Evolutionary conservation across 176 grass and related monocot genomes (phyloP).

Genomic region (Ananas comosus): DNA sequence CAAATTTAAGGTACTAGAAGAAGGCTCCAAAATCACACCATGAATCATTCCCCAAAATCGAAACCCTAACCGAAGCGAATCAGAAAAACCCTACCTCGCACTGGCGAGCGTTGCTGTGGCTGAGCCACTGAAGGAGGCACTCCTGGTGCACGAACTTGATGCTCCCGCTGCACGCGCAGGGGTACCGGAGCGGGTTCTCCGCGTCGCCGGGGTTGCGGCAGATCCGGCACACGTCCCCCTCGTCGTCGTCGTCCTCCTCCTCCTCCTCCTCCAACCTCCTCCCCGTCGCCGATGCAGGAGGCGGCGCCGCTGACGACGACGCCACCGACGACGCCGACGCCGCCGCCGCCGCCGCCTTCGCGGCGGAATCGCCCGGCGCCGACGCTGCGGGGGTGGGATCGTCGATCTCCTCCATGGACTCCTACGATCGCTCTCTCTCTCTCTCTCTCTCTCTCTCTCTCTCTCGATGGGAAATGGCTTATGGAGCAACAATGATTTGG

Average conservation of each 20-base stretch:
- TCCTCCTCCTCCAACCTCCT: constrained; percentile 41
- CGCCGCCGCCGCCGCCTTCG: constrained; percentile 1
- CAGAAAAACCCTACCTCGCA: constrained; percentile 53
- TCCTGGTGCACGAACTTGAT: constrained; percentile 99
- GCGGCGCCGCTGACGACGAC: constrained; percentile 11
- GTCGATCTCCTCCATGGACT: neutral
- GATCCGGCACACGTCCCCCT: constrained; percentile 95
- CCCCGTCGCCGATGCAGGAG: constrained; percentile 13
- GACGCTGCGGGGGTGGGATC: constrained; percentile 16
- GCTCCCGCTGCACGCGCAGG: constrained; percentile 98
- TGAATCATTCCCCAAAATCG: neutral
- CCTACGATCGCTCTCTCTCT: neutral
- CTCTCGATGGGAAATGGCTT: neutral
- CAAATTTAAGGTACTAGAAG: neutral
- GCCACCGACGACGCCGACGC: neutral
- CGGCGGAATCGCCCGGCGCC: constrained; percentile 13
- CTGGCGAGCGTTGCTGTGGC: constrained; percentile 97
- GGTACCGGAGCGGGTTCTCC: constrained; percentile 80
- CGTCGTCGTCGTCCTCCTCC: constrained; percentile 50
- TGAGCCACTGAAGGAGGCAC: constrained; percentile 98
- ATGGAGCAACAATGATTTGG: no score
- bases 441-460: neutral
- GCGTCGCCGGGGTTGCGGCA: constrained; percentile 92
- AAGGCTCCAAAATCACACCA: neutral
- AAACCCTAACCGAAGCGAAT: constrained; percentile 8